Percentiles rank a stretch among this genome's conserved stretches.
Conservation (phyloP, 2,329 filamentous ascomycete genomes). For the Chrysoporthe deuterocubensis region DNA sequence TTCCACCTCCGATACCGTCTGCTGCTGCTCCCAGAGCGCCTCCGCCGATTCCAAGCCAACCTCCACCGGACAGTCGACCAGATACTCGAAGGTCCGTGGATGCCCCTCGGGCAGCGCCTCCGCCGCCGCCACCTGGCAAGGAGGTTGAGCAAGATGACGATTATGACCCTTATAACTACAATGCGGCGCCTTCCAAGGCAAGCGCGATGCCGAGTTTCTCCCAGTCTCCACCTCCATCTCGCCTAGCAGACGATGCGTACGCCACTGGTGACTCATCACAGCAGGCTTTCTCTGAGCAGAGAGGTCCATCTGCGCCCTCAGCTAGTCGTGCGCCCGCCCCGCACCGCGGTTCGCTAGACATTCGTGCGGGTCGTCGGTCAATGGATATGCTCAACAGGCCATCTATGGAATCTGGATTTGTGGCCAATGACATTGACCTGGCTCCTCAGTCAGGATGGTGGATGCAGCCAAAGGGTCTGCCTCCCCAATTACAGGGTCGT, state of each 20-base stretch:
- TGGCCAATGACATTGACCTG: conserved; percentile 86
- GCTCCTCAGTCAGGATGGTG: conserved; percentile 80
- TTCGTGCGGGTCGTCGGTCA: conserved; percentile 56
- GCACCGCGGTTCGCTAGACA: conserved; percentile 40
- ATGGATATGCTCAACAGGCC: conserved; percentile 73
- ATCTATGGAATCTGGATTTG: conserved; percentile 78
- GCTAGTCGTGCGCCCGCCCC: conserved; percentile 49
- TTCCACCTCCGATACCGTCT: conserved; percentile 61
- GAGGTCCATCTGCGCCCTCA: conserved; percentile 47
- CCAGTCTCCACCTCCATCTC: conserved; percentile 36
- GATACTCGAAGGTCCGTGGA: conserved; percentile 69
- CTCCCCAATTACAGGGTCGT: conserved; percentile 80
- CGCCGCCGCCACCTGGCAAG: conserved; percentile 59
- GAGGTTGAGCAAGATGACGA: conserved; percentile 58
- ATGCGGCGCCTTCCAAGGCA: conserved; percentile 38
- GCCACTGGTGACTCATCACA: conserved; percentile 52
- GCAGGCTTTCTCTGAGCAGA: conserved; percentile 50
- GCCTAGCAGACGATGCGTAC: conserved; percentile 47
- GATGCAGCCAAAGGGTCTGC: conserved; percentile 77
- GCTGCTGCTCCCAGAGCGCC: conserved; percentile 59
- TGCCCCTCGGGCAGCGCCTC: conserved; percentile 70
- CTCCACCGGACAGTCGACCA: conserved; percentile 48
- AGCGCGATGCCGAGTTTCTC: conserved; percentile 38
- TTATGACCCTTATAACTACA: conserved; percentile 70
- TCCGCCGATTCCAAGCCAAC: conserved; percentile 63